Evolutionary conservation across 169 alveolate species (phyloP), one percentile per base, ranked within the genome.

Genomic region (Eimeria praecox): DNA sequence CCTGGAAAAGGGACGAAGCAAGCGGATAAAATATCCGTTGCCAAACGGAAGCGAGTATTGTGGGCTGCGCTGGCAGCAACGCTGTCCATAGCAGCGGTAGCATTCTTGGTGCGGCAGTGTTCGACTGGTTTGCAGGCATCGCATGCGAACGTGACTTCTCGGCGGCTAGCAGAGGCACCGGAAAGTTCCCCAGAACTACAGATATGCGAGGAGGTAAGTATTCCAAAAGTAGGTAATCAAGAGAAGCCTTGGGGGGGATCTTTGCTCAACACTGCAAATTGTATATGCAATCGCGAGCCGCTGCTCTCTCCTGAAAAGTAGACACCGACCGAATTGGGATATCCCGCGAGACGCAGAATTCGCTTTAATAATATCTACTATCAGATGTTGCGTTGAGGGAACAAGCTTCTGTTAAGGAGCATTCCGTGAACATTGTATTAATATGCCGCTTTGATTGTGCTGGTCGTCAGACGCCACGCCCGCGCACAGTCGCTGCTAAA

Each of bases 151-250:
- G 80, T 0, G n/a, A 69, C 49, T 35, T 35, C 24, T 33, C 80
- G 80, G n/a, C 80, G 46, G 24, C 49, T 69, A 49, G 80, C 80
- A 69, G 46, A 10, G 80, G 80, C 49, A 12, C 49, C 80, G 80
- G 80, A 5, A 30, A 27, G 0, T 49, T 16, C 22, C 49, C 27
- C 80, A 35, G 49, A 69, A 10, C 27, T 14, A 2, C 44, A 30
- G 80, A 33, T 18, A 16, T 69, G 80, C 9, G n/a, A 3, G 24
- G 80, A 16, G 44, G 80, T 69, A 69, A 69, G n/a, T 24, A 69
- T 33, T 64, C 75, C 44, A 6, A n/a, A 24, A 69, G 80, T 49
- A 33, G 49, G 2, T 69, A 69, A 49, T 2, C 12, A 24, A 35
- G 80, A 16, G 44, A 30, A 66, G 77, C 77, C 3, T 22, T 2